These are phyloP conservation scores for Telfairia occidentalis DNA, from an alignment of 331 rosid genomes.

Conservation along the genomic window DNA sequence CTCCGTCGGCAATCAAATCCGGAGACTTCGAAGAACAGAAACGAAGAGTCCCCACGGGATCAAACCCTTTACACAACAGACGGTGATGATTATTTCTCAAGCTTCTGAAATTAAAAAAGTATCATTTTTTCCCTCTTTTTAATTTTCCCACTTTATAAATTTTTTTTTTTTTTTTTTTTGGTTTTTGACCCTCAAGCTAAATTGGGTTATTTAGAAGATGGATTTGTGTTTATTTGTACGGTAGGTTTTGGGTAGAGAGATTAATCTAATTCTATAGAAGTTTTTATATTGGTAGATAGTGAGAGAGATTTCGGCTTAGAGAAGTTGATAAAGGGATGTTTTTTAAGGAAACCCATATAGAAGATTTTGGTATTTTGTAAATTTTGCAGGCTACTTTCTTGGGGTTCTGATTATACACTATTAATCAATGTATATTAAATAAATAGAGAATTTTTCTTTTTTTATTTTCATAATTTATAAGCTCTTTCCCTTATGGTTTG, in stretches of 20 bases:
- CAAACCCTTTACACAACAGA: constrained; percentile 52
- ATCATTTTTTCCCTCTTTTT: neutral
- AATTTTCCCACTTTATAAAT: neutral
- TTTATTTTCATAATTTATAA: neutral
- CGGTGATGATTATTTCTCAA: constrained; percentile 19
- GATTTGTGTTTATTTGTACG: neutral
- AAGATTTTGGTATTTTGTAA: neutral
- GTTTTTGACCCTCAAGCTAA: neutral
- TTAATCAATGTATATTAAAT: neutral
- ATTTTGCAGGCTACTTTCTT: neutral
- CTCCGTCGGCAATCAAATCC: constrained; percentile 2
- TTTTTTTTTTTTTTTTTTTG: too few relatives aligned
- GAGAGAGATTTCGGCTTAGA: neutral
- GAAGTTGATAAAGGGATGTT: too few relatives aligned
- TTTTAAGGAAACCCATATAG: neutral
- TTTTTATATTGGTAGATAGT: neutral
- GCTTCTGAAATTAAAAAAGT: neutral
- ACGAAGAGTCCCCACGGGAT: constrained; percentile 47
- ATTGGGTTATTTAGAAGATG: neutral
- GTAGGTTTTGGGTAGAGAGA: neutral
- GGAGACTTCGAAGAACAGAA: constrained; percentile 22
- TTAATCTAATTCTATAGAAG: neutral
- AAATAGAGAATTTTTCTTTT: neutral
- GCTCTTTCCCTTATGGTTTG: neutral
- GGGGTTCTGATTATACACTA: neutral